A percentile compares a stretch with the other conserved stretches of the same genome.
Evolutionary conservation across 139 green algal species (phyloP).

Genomic region (Closterium sp.): DNA sequence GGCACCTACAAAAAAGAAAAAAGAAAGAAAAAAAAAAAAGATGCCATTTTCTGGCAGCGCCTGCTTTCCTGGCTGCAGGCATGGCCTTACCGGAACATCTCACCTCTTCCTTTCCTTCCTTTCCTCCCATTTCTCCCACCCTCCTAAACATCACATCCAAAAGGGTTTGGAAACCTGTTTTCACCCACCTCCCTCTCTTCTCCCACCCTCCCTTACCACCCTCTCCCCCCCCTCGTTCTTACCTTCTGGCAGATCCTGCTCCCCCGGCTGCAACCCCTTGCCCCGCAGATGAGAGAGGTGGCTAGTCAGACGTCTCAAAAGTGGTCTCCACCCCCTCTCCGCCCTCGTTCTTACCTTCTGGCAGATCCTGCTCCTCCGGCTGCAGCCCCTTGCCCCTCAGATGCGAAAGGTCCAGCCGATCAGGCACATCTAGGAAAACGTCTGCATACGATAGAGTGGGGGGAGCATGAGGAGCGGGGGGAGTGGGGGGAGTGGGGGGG

Average conservation of each 20-base stretch:
- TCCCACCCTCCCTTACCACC: background rate
- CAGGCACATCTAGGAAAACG: conserved; percentile 83
- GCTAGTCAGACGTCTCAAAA: too few species aligned
- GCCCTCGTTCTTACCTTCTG: too few species aligned
- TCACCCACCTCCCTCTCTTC: conserved; percentile 45
- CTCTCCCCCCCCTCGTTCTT: background rate
- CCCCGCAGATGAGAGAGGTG: too few species aligned
- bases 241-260: conserved; percentile 47
- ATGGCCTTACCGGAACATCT: conserved; percentile 57
- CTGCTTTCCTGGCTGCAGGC: conserved; percentile 52
- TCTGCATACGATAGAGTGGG: conserved; percentile 54
- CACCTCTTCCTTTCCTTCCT: background rate
- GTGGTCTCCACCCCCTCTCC: too few species aligned
- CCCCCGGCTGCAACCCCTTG: conserved; percentile 46
- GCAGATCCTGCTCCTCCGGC: conserved; percentile 14
- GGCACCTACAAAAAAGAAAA: conserved; percentile 72
- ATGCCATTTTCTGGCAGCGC: conserved; percentile 31
- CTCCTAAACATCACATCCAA: background rate
- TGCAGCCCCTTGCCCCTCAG: conserved; percentile 63
- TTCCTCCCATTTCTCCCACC: background rate
- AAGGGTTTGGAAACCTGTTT: too few species aligned
- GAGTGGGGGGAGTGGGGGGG: too few species aligned
- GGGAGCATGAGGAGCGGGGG: too few species aligned
- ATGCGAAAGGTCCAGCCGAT: conserved; percentile 74
- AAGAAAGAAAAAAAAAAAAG: background rate